Conservation (phyloP, 1,284 basidiomycete species). For the Anthracocystis walkeri region DNA sequence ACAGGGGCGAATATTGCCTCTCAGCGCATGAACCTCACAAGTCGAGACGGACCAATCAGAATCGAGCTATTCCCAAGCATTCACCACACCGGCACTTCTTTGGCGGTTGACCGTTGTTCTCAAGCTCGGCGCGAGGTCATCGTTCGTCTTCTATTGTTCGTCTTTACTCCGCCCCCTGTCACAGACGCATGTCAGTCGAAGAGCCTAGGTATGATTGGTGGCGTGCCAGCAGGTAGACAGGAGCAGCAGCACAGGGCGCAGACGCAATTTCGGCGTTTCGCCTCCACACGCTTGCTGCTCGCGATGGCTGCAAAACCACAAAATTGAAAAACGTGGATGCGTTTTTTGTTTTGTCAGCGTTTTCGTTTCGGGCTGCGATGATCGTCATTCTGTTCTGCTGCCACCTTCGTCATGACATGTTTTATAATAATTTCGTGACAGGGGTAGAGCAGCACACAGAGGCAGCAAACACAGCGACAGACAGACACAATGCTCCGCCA, state of each 20-base stretch:
- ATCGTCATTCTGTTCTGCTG: conserved; percentile 5
- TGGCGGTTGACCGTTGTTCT: neutral
- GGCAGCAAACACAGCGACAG: conserved; percentile 8
- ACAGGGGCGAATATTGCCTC: neutral
- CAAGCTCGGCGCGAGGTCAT: neutral
- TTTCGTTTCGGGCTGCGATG: neutral
- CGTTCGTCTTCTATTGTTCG: neutral
- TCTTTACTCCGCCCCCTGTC: neutral
- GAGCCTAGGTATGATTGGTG: neutral
- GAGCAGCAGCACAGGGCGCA: neutral
- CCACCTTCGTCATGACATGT: conserved; percentile 4
- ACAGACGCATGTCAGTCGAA: neutral
- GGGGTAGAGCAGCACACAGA: neutral
- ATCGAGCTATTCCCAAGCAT: conserved; percentile 44
- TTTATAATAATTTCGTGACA: conserved; percentile 7
- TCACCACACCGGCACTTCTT: neutral
- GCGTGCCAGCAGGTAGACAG: neutral
- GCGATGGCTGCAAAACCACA: conserved; percentile 9
- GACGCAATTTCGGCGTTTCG: neutral
- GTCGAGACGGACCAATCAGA: conserved; percentile 33
- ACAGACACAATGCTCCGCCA: neutral
- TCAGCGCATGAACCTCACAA: neutral
- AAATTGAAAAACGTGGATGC: conserved; percentile 2
- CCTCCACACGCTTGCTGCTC: conserved; percentile 11
- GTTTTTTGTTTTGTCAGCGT: conserved; percentile 27